Conservation (phyloP, 441 rosid genomes). For the Corymbia citriodora region DNA sequence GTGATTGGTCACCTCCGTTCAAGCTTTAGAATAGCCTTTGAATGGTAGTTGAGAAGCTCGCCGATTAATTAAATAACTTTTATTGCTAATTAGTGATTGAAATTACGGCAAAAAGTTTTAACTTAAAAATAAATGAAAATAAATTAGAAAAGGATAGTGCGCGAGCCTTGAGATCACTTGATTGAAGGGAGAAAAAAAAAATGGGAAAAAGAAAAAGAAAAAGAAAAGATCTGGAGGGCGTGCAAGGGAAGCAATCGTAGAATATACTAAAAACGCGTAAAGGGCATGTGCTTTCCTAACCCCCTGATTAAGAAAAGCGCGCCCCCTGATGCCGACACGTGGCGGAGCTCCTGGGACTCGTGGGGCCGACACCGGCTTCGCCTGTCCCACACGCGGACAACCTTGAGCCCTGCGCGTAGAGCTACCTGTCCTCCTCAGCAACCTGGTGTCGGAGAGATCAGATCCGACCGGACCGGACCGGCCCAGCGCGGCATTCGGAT, state of each 20-base stretch:
- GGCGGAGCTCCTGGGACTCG: neutral
- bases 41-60: neutral
- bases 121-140: neutral
- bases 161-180: neutral
- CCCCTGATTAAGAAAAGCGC: neutral
- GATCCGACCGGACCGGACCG: neutral
- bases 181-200: neutral
- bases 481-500: too few species aligned
- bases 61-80: neutral
- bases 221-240: constrained; percentile 14
- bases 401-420: neutral
- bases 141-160: neutral
- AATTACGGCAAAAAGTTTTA: neutral
- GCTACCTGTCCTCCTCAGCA: neutral
- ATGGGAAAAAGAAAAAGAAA: neutral
- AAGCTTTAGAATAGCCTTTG: neutral
- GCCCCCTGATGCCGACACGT: constrained; percentile 21
- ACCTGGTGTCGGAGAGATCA: neutral
- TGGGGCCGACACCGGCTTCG: neutral
- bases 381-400: neutral
- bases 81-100: neutral
- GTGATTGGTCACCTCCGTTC: neutral
- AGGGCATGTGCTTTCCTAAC: constrained; percentile 41
- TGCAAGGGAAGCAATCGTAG: constrained; percentile 37
- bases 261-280: constrained; percentile 52